A percentile compares a stretch with the other conserved stretches of the same genome.
Conservation (phyloP, 805 yeast species). For the Yarrowia sp. region DNA sequence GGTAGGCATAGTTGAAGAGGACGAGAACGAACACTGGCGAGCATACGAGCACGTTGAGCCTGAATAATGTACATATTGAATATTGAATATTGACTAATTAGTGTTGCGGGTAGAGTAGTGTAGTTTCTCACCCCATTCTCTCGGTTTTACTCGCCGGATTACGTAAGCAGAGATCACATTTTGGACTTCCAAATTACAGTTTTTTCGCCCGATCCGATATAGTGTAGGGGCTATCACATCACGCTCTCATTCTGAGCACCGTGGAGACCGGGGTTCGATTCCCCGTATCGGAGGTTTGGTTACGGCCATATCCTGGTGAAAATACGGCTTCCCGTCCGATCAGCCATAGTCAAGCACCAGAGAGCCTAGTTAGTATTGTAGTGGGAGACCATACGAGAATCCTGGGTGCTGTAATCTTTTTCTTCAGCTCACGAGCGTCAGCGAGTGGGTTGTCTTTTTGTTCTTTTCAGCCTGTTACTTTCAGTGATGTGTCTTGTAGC, state of each 20-base stretch:
- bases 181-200: too few species aligned
- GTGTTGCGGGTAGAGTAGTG: too few species aligned
- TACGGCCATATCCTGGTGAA: constrained; percentile 36
- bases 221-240: constrained; percentile 39
- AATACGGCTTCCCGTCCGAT: constrained; percentile 37
- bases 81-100: too few species aligned
- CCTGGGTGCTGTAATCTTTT: constrained; percentile 34
- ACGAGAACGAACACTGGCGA: background rate
- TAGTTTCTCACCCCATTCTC: too few species aligned
- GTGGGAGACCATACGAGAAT: constrained; percentile 36
- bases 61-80: background rate
- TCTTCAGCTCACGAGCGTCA: background rate
- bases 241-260: constrained; percentile 37
- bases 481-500: too few species aligned
- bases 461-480: too few species aligned
- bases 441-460: too few species aligned
- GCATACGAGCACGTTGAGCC: background rate
- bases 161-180: too few species aligned
- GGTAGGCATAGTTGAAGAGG: constrained; percentile 16
- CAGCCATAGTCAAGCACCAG: constrained; percentile 36
- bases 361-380: constrained; percentile 32
- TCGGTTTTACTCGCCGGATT: too few species aligned
- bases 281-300: constrained; percentile 37
- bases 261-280: constrained; percentile 40
- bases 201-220: constrained; percentile 13